These are phyloP conservation scores for button mushroom (Agaricus bisporus) DNA, from an alignment of 768 basidiomycete genomes.

Conservation along the genomic window DNA sequence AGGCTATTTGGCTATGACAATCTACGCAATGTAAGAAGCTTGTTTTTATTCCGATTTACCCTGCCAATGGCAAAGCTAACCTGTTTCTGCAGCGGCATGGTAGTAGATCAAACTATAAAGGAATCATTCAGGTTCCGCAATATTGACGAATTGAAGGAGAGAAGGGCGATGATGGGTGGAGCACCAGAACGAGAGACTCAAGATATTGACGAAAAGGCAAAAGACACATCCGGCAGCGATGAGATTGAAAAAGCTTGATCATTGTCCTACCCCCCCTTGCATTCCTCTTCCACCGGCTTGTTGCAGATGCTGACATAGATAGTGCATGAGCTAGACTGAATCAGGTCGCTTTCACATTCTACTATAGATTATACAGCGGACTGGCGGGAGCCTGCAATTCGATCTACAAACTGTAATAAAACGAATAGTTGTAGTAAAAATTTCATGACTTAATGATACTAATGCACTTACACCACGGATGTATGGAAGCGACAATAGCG, in stretches of 20 bases:
- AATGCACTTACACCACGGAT: conserved; percentile 66
- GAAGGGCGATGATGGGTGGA: neutral
- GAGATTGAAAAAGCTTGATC: conserved; percentile 14
- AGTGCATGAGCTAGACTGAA: neutral
- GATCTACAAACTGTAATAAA: conserved; percentile 59
- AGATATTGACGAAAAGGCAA: conserved; percentile 8
- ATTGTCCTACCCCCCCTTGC: neutral
- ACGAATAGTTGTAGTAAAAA: neutral
- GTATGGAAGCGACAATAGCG: conserved; percentile 79
- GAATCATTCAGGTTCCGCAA: conserved; percentile 45
- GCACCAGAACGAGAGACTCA: conserved; percentile 1
- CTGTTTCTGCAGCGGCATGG: conserved; percentile 37
- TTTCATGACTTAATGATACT: neutral
- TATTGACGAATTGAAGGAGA: conserved; percentile 31
- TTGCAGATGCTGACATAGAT: neutral
- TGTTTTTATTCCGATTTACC: neutral
- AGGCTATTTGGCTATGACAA: conserved; percentile 51
- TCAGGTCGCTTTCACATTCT: conserved; percentile 10
- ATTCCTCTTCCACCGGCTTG: neutral
- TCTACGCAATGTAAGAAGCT: conserved; percentile 49
- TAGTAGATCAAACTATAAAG: conserved; percentile 42
- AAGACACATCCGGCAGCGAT: conserved; percentile 8
- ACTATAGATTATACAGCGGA: conserved; percentile 50
- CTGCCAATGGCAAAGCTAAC: neutral
- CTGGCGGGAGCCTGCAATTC: conserved; percentile 72